Conservation (phyloP, 306 rosid genomes). For the Citrullus colocynthis region DNA sequence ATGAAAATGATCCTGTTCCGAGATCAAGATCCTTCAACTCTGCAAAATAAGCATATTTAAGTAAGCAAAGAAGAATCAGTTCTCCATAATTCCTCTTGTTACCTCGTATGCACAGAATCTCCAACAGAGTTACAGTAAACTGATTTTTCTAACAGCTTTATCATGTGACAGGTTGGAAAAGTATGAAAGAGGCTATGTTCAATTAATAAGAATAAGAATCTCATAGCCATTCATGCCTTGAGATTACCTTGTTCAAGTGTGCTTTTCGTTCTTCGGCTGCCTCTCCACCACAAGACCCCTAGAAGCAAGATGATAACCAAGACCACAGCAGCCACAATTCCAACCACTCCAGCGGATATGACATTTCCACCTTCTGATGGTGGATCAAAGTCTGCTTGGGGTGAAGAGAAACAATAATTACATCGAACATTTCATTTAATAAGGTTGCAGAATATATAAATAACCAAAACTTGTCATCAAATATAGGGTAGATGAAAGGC, state of each 20-base stretch:
- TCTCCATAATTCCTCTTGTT: not conserved
- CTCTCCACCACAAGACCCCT: conserved; percentile 21
- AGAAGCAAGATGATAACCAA: conserved; percentile 10
- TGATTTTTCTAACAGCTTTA: not conserved
- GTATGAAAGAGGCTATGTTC: not conserved
- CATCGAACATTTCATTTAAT: not conserved
- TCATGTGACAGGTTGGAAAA: not conserved
- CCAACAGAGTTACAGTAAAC: not conserved
- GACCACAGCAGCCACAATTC: conserved; percentile 18
- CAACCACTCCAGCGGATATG: conserved; percentile 15
- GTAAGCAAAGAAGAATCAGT: not conserved
- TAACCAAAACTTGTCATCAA: not conserved
- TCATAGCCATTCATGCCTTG: not conserved
- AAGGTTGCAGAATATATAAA: not conserved
- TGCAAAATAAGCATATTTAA: conserved; percentile 1
- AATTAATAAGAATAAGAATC: not conserved
- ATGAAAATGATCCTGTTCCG: conserved; percentile 35
- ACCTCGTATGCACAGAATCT: not conserved
- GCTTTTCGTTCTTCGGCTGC: conserved; percentile 7
- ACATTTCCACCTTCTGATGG: conserved; percentile 4
- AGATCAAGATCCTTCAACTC: conserved; percentile 36
- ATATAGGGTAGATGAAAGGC: not conserved
- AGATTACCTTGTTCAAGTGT: conserved; percentile 25
- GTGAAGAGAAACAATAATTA: not conserved
- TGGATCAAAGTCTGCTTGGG: conserved; percentile 11